Percentiles rank a stretch among this genome's conserved stretches.
phyloP scores from a whole-genome alignment of 1,139 yeast species.

The Magnusiomyces paraingens region DNA sequence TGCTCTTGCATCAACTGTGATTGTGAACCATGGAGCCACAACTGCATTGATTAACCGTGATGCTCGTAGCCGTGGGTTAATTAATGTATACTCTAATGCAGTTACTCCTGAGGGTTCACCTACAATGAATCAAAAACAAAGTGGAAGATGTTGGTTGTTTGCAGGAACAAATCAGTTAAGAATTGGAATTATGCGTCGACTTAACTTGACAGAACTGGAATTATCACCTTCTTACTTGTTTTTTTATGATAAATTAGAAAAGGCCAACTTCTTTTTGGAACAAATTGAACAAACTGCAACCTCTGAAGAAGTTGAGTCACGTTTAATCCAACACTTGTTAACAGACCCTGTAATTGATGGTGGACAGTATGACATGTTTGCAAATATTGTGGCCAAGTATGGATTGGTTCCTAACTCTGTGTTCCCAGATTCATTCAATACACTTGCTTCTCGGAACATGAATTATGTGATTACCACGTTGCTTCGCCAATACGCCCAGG shows the following conservation, averaged over 20 bases:
- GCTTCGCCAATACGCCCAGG: constrained; percentile 68
- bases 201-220: constrained; percentile 54
- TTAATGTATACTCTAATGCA: constrained; percentile 50
- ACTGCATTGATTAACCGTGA: constrained; percentile 41
- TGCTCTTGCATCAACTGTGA: constrained; percentile 30
- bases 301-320: constrained; percentile 56
- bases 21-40: constrained; percentile 30
- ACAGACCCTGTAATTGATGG: constrained; percentile 68
- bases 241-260: constrained; percentile 69
- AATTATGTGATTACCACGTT: constrained; percentile 59
- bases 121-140: constrained; percentile 60
- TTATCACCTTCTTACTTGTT: constrained; percentile 66
- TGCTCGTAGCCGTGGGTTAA: constrained; percentile 34
- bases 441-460: constrained; percentile 50
- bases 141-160: constrained; percentile 86
- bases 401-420: constrained; percentile 69
- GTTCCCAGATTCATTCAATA: constrained; percentile 67
- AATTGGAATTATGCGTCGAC: constrained; percentile 52
- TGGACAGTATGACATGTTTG: constrained; percentile 81
- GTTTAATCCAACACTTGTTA: constrained; percentile 58
- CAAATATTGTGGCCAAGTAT: constrained; percentile 65
- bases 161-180: constrained; percentile 73
- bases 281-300: constrained; percentile 58
- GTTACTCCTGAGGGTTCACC: constrained; percentile 65
- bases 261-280: constrained; percentile 69